Percentiles rank a stretch among this genome's conserved stretches.
Evolutionary conservation across 805 yeast species (phyloP).

Genomic region (Saturnispora ahearnii): DNA sequence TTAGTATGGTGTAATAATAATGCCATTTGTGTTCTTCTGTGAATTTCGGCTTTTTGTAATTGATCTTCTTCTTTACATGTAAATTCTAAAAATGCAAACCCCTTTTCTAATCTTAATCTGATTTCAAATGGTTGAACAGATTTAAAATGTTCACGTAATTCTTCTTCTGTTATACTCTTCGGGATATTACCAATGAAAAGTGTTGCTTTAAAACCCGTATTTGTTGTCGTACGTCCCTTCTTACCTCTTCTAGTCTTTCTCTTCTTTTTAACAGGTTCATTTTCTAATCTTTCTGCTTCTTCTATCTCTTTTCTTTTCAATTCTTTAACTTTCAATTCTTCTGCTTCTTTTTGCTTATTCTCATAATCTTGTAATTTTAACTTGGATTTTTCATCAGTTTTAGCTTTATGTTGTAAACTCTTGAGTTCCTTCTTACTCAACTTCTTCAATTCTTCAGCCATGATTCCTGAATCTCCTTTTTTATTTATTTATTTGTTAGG

Average conservation of each 20-base stretch:
- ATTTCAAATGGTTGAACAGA: conserved; percentile 63
- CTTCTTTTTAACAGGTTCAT: conserved; percentile 43
- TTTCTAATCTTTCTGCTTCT: conserved; percentile 17
- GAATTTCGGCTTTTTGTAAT: conserved; percentile 41
- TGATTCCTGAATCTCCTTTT: no score
- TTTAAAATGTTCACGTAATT: conserved; percentile 63
- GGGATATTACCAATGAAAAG: conserved; percentile 90
- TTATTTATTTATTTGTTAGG: not conserved
- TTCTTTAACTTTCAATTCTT: conserved; percentile 17
- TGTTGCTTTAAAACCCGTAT: conserved; percentile 57
- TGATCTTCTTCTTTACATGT: conserved; percentile 30
- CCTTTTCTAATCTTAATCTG: conserved; percentile 75
- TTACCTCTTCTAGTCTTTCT: conserved; percentile 73
- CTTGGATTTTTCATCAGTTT: conserved; percentile 29
- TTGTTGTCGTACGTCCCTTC: conserved; percentile 35
- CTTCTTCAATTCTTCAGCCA: conserved; percentile 27
- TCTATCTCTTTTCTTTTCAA: conserved; percentile 23
- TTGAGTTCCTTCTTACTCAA: conserved; percentile 59
- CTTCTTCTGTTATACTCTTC: conserved; percentile 52
- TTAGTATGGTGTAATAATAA: conserved; percentile 72
- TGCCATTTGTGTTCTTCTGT: conserved; percentile 75
- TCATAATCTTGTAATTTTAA: conserved; percentile 27
- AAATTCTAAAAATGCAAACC: conserved; percentile 88
- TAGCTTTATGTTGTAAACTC: conserved; percentile 46
- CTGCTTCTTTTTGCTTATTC: conserved; percentile 1